Evolutionary conservation across 2,329 filamentous ascomycete genomes (phyloP).

Genomic region (Diaporthe velutina): DNA sequence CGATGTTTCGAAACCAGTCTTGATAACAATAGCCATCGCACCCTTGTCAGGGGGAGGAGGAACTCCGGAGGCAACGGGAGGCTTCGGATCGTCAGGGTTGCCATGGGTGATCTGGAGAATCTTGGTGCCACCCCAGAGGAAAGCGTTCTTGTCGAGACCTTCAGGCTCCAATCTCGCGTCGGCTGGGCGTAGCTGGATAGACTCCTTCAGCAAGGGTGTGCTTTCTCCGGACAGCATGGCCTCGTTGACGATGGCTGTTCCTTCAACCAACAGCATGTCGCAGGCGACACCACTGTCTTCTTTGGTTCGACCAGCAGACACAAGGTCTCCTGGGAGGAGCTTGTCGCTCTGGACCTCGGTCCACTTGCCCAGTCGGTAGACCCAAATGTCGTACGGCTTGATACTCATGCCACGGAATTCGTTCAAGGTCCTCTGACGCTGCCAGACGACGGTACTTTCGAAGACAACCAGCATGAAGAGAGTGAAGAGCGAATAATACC

Average conservation of each 20-base stretch:
- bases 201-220: slow-evolving; percentile 96
- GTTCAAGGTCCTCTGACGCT: slow-evolving; percentile 92
- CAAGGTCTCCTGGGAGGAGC: slow-evolving; percentile 91
- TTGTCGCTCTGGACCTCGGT: slow-evolving; percentile 89
- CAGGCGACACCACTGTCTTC: slow-evolving; percentile 97
- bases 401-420: slow-evolving; percentile 99
- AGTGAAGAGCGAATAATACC: slow-evolving; percentile 99
- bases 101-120: slow-evolving; percentile 95
- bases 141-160: slow-evolving; percentile 95
- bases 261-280: slow-evolving; percentile 95
- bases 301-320: slow-evolving; percentile 92
- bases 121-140: slow-evolving; percentile 97
- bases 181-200: slow-evolving; percentile 87
- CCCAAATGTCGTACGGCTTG: slow-evolving; percentile 96
- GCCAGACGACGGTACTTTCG: slow-evolving; percentile 99
- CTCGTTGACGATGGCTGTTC: slow-evolving; percentile 97
- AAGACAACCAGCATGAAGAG: slow-evolving; percentile 98
- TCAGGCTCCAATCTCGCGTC: slow-evolving; percentile 88
- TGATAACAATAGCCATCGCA: slow-evolving; percentile 92
- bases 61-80: slow-evolving; percentile 81
- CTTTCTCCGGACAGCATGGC: slow-evolving; percentile 99
- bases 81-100: slow-evolving; percentile 79
- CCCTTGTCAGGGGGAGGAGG: slow-evolving; percentile 91
- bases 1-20: slow-evolving; percentile 98
- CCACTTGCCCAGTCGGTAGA: slow-evolving; percentile 90